Evolutionary conservation across 164 flowering plant species (phyloP), one percentile per base, ranked within the genome.

Genomic region (Macadamia integrifolia): DNA sequence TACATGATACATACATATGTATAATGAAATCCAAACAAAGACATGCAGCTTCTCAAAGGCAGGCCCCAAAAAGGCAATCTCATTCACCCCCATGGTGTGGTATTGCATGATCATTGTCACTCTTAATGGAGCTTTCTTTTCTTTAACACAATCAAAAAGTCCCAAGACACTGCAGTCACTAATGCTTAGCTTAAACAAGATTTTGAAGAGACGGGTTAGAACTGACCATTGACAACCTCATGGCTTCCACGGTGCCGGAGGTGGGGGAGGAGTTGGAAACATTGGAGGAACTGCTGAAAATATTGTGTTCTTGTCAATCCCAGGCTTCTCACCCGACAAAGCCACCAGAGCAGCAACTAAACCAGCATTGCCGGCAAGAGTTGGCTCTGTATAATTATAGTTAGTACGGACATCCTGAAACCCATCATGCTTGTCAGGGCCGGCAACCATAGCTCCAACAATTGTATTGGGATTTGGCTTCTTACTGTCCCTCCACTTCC

Each of bases 211-310:
- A 52, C 31, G 3, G 5, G 3, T 35, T 35, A 35, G 40, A 35
- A 2, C 50, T 46, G 50, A 9, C 50, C 13, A 46, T 46, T 9
- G 50, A 57, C 46, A 6, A 29, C 40, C 55, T 87, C 74, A 89
- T 43, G 98, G 98, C 76, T 81, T 91, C 97, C 98, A 93, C 15
- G 98, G 96, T 13, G 97, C 95, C 0, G 97, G 97, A 67, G 98
- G 98, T 5, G 98, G 98, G 42, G 98, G 98, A 0, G 98, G 87
- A 48, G 89, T 91, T 0, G 98, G 98, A 65, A 88, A 89, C 96
- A 93, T 86, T 6, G 98, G 97, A 9, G 98, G 98, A 55, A 93
- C 89, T 0, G 98, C 98, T 13, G 97, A 90, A 85, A 93, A 93
- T 17, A 91, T 86, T 44, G 97, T 90, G 84, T 93, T 93, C 82